Evolutionary conservation across 2,329 filamentous ascomycete species (phyloP).

Genomic region (Gyromitra esculenta): DNA sequence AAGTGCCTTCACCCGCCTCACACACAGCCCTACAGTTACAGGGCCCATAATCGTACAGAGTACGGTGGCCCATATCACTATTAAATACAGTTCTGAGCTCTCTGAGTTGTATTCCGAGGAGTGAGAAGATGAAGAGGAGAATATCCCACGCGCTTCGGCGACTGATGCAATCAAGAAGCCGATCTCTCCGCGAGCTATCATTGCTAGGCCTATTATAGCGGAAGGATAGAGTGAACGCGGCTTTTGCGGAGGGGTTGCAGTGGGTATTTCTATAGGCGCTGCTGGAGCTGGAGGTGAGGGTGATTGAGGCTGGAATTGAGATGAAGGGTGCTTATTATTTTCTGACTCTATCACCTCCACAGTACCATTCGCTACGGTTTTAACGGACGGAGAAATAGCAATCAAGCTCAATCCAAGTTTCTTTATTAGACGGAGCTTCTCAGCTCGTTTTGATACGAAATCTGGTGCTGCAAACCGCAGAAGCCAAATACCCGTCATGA

Average conservation of each 20-base stretch:
- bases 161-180: conserved; percentile 78
- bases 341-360: not conserved
- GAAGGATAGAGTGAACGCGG: conserved; percentile 72
- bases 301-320: not conserved
- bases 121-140: conserved; percentile 54
- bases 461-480: conserved; percentile 60
- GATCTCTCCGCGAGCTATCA: conserved; percentile 82
- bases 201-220: conserved; percentile 72
- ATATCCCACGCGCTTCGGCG: conserved; percentile 67
- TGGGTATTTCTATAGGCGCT: not conserved
- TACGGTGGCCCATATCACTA: conserved; percentile 68
- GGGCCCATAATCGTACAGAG: conserved; percentile 68
- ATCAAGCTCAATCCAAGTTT: not conserved
- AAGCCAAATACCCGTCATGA: conserved; percentile 70
- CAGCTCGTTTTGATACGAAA: not conserved
- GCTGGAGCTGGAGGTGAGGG: not conserved
- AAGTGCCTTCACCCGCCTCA: conserved; percentile 58
- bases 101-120: not conserved
- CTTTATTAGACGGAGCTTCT: not conserved
- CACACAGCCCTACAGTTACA: conserved; percentile 64
- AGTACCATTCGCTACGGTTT: not conserved
- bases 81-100: conserved; percentile 63
- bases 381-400: not conserved
- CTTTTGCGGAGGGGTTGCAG: not conserved
- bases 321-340: not conserved